These are phyloP conservation scores for Chaetomidium leptoderma DNA, from an alignment of 495 filamentous ascomycete species.

Conservation along the genomic window DNA sequence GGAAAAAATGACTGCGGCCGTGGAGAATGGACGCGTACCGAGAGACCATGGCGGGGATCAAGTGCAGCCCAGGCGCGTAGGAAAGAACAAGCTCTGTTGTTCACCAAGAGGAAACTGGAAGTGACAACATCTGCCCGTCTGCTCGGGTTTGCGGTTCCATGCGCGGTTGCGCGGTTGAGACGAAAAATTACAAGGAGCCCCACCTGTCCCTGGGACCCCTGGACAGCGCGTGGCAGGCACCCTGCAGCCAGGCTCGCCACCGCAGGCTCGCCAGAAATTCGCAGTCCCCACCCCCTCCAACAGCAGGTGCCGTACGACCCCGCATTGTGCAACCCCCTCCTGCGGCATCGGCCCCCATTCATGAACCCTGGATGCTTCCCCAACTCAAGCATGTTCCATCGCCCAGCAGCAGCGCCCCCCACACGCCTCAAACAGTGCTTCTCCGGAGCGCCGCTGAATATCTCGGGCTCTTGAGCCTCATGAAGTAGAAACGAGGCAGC, in stretches of 20 bases:
- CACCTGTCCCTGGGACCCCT: not conserved
- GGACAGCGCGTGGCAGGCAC: not conserved
- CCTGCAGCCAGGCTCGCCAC: slow-evolving; percentile 3
- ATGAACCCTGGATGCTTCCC: not conserved
- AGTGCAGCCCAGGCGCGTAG: slow-evolving; percentile 9
- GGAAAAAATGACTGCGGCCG: slow-evolving; percentile 7
- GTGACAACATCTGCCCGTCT: slow-evolving; percentile 4
- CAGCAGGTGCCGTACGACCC: not conserved
- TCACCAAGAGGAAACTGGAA: slow-evolving; percentile 14
- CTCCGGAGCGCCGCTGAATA: too few species aligned
- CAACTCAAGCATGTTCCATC: not conserved
- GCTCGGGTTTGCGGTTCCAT: not conserved
- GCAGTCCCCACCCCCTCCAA: not conserved
- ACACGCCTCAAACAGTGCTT: not conserved
- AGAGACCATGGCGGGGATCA: slow-evolving; percentile 23
- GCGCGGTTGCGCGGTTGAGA: slow-evolving; percentile 7
- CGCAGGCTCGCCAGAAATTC: too few species aligned
- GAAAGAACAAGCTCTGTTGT: slow-evolving; percentile 27
- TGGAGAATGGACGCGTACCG: not conserved
- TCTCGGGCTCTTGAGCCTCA: too few species aligned
- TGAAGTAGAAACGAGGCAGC: too few species aligned
- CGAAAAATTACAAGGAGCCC: slow-evolving; percentile 16
- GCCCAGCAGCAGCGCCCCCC: too few species aligned
- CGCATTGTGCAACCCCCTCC: not conserved
- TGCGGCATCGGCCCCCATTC: slow-evolving; percentile 7